Conservation (phyloP, 768 basidiomycete genomes). For the Roridomyces roridus region DNA sequence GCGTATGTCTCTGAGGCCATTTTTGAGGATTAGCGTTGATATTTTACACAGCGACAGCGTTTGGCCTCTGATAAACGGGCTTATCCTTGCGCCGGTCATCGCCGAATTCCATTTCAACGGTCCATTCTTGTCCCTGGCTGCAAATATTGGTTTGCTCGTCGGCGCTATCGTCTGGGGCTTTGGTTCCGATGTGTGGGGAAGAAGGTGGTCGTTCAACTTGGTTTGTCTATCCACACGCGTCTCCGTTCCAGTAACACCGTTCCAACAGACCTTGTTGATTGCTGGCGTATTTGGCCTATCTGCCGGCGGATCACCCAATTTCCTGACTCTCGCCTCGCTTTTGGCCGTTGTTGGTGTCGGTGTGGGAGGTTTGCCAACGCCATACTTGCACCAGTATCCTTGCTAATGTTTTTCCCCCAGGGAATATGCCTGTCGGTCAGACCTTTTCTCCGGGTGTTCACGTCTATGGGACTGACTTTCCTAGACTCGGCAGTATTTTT, state of each 20-base stretch:
- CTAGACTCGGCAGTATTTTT: not conserved
- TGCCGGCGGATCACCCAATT: conserved; percentile 65
- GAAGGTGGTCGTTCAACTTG: conserved; percentile 46
- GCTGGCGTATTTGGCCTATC: conserved; percentile 69
- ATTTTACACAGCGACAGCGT: conserved; percentile 60
- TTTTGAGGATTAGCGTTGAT: not conserved
- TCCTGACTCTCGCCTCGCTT: conserved; percentile 50
- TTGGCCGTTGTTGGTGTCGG: conserved; percentile 66
- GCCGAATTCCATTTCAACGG: conserved; percentile 69
- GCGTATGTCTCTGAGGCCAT: conserved; percentile 50
- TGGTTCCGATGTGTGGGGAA: conserved; percentile 74
- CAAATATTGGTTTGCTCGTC: conserved; percentile 73
- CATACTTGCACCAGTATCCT: not conserved
- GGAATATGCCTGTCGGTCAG: conserved; percentile 77
- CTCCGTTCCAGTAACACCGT: conserved; percentile 53
- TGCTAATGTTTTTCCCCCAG: conserved; percentile 15
- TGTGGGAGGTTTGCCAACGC: conserved; percentile 54
- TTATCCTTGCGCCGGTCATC: conserved; percentile 67
- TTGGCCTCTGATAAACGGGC: conserved; percentile 71
- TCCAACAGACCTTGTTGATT: conserved; percentile 74
- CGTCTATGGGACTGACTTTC: not conserved
- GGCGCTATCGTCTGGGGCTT: conserved; percentile 76
- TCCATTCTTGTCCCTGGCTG: conserved; percentile 70
- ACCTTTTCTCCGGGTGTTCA: conserved; percentile 72
- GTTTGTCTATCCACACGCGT: not conserved